phyloP scores from a whole-genome alignment of 2,329 filamentous ascomycete species.

The Penicillium sp. region DNA sequence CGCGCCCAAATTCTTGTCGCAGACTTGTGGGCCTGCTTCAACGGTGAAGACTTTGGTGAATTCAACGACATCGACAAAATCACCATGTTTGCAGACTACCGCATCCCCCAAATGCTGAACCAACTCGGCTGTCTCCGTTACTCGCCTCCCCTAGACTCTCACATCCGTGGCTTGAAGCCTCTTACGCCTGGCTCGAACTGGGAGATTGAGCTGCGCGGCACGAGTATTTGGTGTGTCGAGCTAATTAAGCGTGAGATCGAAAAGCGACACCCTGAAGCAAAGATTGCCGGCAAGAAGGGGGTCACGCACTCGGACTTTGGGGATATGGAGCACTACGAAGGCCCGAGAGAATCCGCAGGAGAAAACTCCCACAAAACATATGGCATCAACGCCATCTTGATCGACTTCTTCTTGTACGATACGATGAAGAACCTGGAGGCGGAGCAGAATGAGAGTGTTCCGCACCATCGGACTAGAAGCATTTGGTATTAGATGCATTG shows the following conservation, averaged over 20 bases:
- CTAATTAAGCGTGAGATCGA: conserved; percentile 79
- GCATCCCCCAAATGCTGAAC: conserved; percentile 89
- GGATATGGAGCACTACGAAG: background rate
- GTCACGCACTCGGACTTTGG: background rate
- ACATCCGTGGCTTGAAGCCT: conserved; percentile 62
- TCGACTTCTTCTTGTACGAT: conserved; percentile 98
- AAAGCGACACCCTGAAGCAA: conserved; percentile 66
- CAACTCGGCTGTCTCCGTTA: conserved; percentile 79
- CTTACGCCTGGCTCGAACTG: conserved; percentile 71
- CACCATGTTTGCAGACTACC: conserved; percentile 98
- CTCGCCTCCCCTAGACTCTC: conserved; percentile 72
- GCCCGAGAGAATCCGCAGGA: conserved; percentile 6
- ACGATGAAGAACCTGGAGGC: conserved; percentile 81
- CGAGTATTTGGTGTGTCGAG: conserved; percentile 96
- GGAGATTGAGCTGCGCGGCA: conserved; percentile 86
- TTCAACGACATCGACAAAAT: conserved; percentile 93
- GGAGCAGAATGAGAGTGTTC: conserved; percentile 56
- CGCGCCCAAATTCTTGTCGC: conserved; percentile 94
- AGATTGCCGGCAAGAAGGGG: conserved; percentile 26
- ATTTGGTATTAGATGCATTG: conserved; percentile 74
- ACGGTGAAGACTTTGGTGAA: conserved; percentile 71
- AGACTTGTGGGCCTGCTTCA: conserved; percentile 94
- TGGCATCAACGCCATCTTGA: conserved; percentile 78
- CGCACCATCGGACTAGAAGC: conserved; percentile 85
- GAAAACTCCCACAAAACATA: conserved; percentile 22